These are phyloP conservation scores for Amoebophrya sp. DNA, from an alignment of 169 alveolate genomes.

Conservation along the genomic window DNA sequence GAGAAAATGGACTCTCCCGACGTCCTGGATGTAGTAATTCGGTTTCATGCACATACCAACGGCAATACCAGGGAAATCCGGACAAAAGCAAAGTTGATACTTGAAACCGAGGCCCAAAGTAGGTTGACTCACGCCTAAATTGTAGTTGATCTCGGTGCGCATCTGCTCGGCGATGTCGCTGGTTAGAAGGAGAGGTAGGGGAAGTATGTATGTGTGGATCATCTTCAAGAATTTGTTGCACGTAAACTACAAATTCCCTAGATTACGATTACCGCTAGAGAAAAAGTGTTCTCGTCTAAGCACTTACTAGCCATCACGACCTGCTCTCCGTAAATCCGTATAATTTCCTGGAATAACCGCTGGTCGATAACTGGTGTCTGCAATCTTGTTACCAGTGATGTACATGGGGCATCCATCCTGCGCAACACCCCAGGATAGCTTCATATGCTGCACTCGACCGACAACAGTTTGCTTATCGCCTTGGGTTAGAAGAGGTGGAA, in stretches of 20 bases:
- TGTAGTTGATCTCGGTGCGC: background rate
- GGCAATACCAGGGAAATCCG: background rate
- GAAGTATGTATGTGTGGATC: too few relatives aligned
- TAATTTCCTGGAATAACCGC: too few relatives aligned
- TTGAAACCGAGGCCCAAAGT: background rate
- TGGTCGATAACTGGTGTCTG: background rate
- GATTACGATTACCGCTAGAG: too few relatives aligned
- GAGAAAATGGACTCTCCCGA: background rate
- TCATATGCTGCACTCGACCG: background rate
- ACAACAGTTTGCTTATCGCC: background rate
- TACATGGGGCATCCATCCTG: background rate
- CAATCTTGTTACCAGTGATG: background rate
- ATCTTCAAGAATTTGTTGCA: too few relatives aligned
- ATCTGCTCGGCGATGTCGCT: background rate
- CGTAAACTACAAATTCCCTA: too few relatives aligned
- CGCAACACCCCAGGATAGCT: background rate
- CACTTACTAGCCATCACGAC: too few relatives aligned
- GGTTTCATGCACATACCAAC: background rate
- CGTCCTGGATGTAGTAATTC: slow-evolving; percentile 26
- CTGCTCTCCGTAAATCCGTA: too few relatives aligned
- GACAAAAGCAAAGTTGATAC: background rate
- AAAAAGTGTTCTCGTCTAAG: too few relatives aligned
- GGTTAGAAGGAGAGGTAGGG: background rate
- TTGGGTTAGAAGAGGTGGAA: background rate
- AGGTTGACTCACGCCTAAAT: background rate